Evolutionary conservation across 1,284 basidiomycete species (phyloP), one percentile per base, ranked within the genome.

Genomic region (Apiotrichum gamsii): DNA sequence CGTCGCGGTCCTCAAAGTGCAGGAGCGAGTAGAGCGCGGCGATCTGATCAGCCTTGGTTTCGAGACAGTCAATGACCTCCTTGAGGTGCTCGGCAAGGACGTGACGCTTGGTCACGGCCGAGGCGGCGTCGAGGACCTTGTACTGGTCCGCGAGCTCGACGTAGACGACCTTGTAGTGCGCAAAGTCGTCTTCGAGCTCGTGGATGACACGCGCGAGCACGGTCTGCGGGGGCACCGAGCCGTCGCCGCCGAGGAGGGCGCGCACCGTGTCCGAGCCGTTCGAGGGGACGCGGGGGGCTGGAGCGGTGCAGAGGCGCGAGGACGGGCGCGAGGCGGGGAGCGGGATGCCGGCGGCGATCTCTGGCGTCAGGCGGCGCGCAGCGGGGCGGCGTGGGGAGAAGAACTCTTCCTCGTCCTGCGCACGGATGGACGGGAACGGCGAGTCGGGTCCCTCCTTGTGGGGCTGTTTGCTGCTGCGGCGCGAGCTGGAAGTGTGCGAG

Each of bases 121-220:
- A 84, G 2, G 81, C 81, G 2, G 88, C 81, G 63, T 90, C 86
- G 78, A 94, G 85, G 8, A 80, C 72, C 66, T 83, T 87, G 73
- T 94, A 95, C 72, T 91, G 85, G 50, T 91, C 88, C 0, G 90
- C 84, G 29, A 94, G 76, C 64, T 89, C 86, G 43, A 83, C 74
- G 59, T 93, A 95, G 47, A 94, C 82, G 53, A 89, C 93, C 72
- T 87, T 90, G 69, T 88, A 90, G 74, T 91, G 89, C 18, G 79
- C 80, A 64, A 90, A 91, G 65, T 93, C 90, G 59, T 89, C 88
- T 65, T 93, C 89, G 11, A 93, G 76, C 71, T 91, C 89, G 47
- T 82, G 65, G 33, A 91, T 75, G 21, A 91, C 86, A 14, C 85
- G 77, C 23, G 81, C 77, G 6, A 91, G 77, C 4, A 90, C 81